Base-by-base conservation (phyloP, 164 flowering plant genomes). In the Litsea cubeba region DNA sequence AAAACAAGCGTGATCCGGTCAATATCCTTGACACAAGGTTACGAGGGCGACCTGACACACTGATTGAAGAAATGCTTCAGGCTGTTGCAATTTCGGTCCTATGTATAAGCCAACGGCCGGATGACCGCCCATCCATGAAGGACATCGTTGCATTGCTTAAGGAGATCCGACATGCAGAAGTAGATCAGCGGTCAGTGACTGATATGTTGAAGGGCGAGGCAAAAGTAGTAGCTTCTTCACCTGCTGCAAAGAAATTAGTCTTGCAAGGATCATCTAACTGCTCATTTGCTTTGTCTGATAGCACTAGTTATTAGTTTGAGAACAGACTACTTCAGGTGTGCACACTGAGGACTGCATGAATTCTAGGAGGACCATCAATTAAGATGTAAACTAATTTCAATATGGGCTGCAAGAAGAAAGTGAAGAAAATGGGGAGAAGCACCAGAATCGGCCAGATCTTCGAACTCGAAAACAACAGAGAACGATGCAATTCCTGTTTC, bases 141-240 rank as follows among this genome's bases (percentile, higher is more conserved):
- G 97, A 96, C 65, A 89, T 91, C 0, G 97, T 89, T 0, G 98
- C 97, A 0, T 87, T 96, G 94, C 95, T 96, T 22, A 88, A 82
- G 74, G 97, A 91, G 80, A 96, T 96, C 64, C 75, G 89, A 63
- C 87, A 84, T 5, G 78, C 78, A 23, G 93, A 92, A 12, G 58
- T 76, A 0, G 57, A 49, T 4, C 49, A 65, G 22, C 11, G 63
- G 50, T 35, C 83, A 3, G 91, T 85, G 6, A 12, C 77, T 0
- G 89, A 86, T 20, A 18, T 77, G 51, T 62, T 72, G 28, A 87
- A 89, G 82, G 82, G 74, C 2, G 76, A 51, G n/a, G 32, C 76
- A 8, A 14, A 79, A 28, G 75, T 76, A 20, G 63, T 72, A 24
- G 75, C 78, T 1, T 51, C 88, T 26, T 51, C 88, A 23, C 62